Percentiles rank a stretch among this genome's conserved stretches.
phyloP scores from a whole-genome alignment of 169 alveolate genomes.

The Plasmodium sp. region DNA sequence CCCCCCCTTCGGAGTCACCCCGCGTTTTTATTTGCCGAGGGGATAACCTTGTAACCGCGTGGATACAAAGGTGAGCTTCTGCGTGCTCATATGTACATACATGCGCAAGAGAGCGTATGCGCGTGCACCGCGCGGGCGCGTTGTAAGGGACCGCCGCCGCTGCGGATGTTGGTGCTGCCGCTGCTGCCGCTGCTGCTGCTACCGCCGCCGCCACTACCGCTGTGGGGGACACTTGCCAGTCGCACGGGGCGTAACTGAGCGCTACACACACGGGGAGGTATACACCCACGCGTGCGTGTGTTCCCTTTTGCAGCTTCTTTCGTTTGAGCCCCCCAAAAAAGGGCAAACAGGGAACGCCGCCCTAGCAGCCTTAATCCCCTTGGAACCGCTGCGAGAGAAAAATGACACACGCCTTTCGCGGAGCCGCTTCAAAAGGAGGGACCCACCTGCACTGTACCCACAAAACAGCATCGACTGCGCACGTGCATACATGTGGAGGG shows the following conservation, averaged over 20 bases:
- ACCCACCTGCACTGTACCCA: not conserved
- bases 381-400: not conserved
- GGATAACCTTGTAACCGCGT: not conserved
- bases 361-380: not conserved
- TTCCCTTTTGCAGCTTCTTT: not conserved
- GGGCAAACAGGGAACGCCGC: not conserved
- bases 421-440: not conserved
- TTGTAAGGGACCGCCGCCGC: not conserved
- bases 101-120: not conserved
- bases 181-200: no score
- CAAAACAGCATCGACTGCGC: not conserved
- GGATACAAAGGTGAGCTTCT: not conserved
- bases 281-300: not conserved
- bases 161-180: not conserved
- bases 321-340: not conserved
- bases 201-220: no score
- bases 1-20: not conserved
- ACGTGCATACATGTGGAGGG: not conserved
- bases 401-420: not conserved
- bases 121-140: not conserved
- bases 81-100: not conserved
- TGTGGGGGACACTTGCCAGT: not conserved
- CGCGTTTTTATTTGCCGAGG: not conserved
- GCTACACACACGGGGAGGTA: not conserved
- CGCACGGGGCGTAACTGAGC: not conserved